phyloP scores from a whole-genome alignment of 371 early-diverging fungal species.

The Mortierella polycephala region DNA sequence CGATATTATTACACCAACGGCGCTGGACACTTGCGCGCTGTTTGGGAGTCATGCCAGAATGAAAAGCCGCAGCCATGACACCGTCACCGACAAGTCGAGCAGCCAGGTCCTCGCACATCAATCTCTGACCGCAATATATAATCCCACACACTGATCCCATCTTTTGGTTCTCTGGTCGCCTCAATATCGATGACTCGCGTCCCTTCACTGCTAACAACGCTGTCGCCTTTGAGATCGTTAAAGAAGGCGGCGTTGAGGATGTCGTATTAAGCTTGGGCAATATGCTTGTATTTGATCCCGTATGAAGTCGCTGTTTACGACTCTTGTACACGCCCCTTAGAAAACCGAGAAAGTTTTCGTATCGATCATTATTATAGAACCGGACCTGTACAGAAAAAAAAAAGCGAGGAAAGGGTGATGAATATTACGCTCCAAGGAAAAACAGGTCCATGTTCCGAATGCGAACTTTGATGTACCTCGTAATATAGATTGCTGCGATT shows the following conservation, averaged over 20 bases:
- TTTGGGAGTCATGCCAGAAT: slow-evolving; percentile 51
- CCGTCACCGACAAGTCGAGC: slow-evolving; percentile 28
- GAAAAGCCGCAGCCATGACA: slow-evolving; percentile 47
- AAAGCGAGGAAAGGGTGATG: too few species aligned
- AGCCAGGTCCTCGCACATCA: slow-evolving; percentile 40
- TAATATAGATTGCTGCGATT: slow-evolving; percentile 45
- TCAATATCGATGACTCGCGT: too few species aligned
- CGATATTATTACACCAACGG: slow-evolving; percentile 28
- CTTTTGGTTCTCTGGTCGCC: background rate
- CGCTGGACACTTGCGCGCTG: slow-evolving; percentile 31
- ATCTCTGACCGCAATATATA: slow-evolving; percentile 48
- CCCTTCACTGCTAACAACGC: too few species aligned
- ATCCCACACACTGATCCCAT: slow-evolving; percentile 39
- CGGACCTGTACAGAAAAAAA: slow-evolving; percentile 22
- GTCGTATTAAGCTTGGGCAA: background rate
- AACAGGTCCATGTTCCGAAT: background rate
- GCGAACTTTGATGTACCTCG: slow-evolving; percentile 29
- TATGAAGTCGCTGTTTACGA: slow-evolving; percentile 16
- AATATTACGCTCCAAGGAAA: background rate
- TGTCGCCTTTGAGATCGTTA: background rate
- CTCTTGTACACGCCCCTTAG: slow-evolving; percentile 22
- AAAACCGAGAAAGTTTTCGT: slow-evolving; percentile 36
- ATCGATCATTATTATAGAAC: slow-evolving; percentile 29
- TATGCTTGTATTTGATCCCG: background rate
- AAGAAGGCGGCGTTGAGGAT: background rate